Evolutionary conservation across 805 yeast genomes (phyloP).

Genomic region (Brettanomyces anomalus): DNA sequence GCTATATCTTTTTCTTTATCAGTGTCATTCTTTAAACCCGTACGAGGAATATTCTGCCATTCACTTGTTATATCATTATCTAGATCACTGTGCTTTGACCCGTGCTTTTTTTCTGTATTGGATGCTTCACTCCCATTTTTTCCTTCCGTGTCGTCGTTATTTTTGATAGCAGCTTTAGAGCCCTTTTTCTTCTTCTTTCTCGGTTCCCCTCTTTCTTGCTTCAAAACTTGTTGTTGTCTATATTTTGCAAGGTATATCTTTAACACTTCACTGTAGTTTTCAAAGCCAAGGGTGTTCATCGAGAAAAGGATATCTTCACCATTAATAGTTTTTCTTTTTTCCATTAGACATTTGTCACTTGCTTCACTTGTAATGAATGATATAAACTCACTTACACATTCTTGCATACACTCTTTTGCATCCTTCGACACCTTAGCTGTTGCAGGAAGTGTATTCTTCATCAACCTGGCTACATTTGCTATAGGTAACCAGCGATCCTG

Average conservation of each 20-base stretch:
- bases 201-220: conserved; percentile 56
- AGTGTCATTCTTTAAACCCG: too few relatives aligned
- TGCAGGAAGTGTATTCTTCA: conserved; percentile 65
- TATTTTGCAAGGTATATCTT: conserved; percentile 62
- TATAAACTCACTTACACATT: conserved; percentile 56
- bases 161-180: conserved; percentile 3
- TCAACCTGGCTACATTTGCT: conserved; percentile 62
- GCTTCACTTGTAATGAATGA: conserved; percentile 61
- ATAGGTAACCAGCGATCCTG: conserved; percentile 56
- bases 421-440: conserved; percentile 74
- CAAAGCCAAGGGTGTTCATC: conserved; percentile 58
- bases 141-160: conserved; percentile 11
- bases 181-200: conserved; percentile 19
- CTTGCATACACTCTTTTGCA: conserved; percentile 71
- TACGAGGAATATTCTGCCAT: too few relatives aligned
- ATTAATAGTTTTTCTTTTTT: conserved; percentile 60
- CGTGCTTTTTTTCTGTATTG: conserved; percentile 1
- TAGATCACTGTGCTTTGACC: neutral
- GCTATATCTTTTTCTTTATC: neutral
- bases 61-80: too few relatives aligned
- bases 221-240: conserved; percentile 65
- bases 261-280: conserved; percentile 59
- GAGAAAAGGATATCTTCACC: conserved; percentile 63
- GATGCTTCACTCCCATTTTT: conserved; percentile 9
- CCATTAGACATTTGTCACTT: conserved; percentile 53